Evolutionary conservation across 2,329 filamentous ascomycete genomes (phyloP).

Genomic region (Lachnellula hyalina): DNA sequence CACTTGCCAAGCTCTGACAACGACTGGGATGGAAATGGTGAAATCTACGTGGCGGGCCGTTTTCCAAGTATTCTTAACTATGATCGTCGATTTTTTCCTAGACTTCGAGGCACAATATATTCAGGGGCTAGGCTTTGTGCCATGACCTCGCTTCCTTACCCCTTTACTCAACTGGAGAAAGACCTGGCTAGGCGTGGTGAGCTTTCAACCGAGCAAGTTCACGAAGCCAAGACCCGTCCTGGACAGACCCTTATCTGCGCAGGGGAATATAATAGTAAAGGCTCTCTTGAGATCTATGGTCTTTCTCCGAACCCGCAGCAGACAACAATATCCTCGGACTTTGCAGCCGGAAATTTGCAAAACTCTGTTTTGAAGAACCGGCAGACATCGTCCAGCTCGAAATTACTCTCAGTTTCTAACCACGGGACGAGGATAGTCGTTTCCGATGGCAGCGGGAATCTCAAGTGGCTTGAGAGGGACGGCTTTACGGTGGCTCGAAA

Average conservation of each 20-base stretch:
- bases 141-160: constrained; percentile 63
- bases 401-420: constrained; percentile 72
- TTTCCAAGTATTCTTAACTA: constrained; percentile 88
- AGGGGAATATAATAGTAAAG: constrained; percentile 88
- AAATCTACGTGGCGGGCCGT: constrained; percentile 83
- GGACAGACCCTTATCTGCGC: constrained; percentile 72
- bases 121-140: constrained; percentile 77
- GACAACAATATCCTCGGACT: constrained; percentile 27
- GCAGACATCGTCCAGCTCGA: constrained; percentile 74
- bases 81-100: constrained; percentile 79
- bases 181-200: constrained; percentile 52
- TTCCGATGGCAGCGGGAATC: constrained; percentile 74
- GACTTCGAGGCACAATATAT: constrained; percentile 71
- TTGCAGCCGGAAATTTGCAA: constrained; percentile 33
- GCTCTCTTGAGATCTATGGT: constrained; percentile 82
- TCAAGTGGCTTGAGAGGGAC: constrained; percentile 91
- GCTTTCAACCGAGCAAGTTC: constrained; percentile 50
- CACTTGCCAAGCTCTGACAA: constrained; percentile 58
- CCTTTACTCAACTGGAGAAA: constrained; percentile 57
- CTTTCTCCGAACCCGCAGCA: constrained; percentile 37
- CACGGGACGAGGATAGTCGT: constrained; percentile 80
- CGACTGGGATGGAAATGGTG: constrained; percentile 45
- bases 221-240: constrained; percentile 45
- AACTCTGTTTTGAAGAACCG: constrained; percentile 66
- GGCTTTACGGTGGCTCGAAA: constrained; percentile 57